A percentile compares a stretch with the other conserved stretches of the same genome.
These are phyloP conservation scores for Caloboletus firmus DNA, from an alignment of 1,284 basidiomycete genomes.

Conservation along the genomic window DNA sequence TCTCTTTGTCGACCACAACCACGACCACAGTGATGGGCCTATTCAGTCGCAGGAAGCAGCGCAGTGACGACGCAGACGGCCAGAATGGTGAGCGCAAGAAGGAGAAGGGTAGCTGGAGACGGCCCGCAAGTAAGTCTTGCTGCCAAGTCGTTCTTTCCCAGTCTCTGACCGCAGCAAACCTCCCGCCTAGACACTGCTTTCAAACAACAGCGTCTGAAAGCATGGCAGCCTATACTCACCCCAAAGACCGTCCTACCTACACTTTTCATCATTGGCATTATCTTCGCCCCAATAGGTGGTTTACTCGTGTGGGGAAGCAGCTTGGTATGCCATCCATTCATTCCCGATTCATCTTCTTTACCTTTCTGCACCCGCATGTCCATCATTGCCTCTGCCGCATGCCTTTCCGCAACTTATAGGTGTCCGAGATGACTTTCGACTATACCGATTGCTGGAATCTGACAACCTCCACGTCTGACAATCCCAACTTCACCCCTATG, in stretches of 20 bases:
- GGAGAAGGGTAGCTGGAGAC: conserved; percentile 84
- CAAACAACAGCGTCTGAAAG: conserved; percentile 99
- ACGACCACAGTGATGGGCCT: conserved; percentile 47
- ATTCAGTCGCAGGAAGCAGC: conserved; percentile 53
- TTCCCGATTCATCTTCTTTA: conserved; percentile 20
- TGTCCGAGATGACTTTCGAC: conserved; percentile 93
- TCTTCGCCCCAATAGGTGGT: conserved; percentile 96
- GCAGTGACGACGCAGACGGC: conserved; percentile 39
- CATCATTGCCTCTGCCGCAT: background rate
- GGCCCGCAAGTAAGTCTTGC: conserved; percentile 78
- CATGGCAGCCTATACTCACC: conserved; percentile 99
- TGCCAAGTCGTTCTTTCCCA: conserved; percentile 3
- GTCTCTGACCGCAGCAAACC: conserved; percentile 21
- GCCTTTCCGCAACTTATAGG: conserved; percentile 40
- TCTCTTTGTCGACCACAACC: conserved; percentile 11
- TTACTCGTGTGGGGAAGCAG: conserved; percentile 89
- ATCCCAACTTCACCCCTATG: conserved; percentile 51
- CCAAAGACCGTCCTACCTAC: conserved; percentile 97
- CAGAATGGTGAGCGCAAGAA: conserved; percentile 56
- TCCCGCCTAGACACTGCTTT: conserved; percentile 82
- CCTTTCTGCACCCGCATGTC: conserved; percentile 5
- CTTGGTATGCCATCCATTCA: conserved; percentile 45
- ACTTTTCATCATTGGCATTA: conserved; percentile 89
- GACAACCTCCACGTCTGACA: conserved; percentile 43
- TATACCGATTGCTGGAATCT: conserved; percentile 90